Evolutionary conservation across 441 rosid genomes (phyloP).

Genomic region (Populus hybrid): DNA sequence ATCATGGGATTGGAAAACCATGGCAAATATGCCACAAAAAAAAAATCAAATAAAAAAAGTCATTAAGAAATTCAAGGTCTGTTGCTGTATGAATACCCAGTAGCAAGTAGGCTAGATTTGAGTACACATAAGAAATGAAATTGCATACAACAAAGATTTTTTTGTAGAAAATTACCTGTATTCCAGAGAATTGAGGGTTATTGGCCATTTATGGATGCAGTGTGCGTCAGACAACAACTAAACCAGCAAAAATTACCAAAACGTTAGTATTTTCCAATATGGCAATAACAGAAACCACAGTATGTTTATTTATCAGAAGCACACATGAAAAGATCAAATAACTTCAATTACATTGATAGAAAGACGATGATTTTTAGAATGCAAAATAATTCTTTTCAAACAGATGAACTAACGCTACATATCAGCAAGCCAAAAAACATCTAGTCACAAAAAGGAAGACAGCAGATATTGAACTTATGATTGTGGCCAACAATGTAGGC

Average conservation of each 20-base stretch:
- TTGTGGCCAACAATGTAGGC: conserved; percentile 7
- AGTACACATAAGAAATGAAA: neutral
- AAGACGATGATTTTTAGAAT: neutral
- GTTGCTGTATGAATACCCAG: neutral
- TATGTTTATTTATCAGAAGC: neutral
- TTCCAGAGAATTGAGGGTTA: conserved; percentile 63
- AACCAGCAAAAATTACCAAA: conserved; percentile 17
- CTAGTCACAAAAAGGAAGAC: neutral
- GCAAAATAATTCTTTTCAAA: no score
- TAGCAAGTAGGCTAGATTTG: neutral
- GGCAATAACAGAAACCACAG: neutral
- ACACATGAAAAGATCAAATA: neutral
- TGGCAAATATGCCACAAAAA: conserved; percentile 4
- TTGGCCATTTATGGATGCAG: conserved; percentile 57
- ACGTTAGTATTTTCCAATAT: conserved; percentile 8
- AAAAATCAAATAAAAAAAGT: neutral
- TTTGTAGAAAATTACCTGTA: conserved; percentile 48
- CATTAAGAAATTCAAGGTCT: neutral
- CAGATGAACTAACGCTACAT: neutral
- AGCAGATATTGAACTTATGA: conserved; percentile 7
- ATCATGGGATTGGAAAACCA: neutral
- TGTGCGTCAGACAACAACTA: conserved; percentile 32
- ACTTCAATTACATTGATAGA: neutral
- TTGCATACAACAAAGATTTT: neutral
- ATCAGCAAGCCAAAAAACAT: conserved; percentile 4